phyloP scores from a whole-genome alignment of 2,329 filamentous ascomycete species.

The Pseudogymnoascus pannorum region DNA sequence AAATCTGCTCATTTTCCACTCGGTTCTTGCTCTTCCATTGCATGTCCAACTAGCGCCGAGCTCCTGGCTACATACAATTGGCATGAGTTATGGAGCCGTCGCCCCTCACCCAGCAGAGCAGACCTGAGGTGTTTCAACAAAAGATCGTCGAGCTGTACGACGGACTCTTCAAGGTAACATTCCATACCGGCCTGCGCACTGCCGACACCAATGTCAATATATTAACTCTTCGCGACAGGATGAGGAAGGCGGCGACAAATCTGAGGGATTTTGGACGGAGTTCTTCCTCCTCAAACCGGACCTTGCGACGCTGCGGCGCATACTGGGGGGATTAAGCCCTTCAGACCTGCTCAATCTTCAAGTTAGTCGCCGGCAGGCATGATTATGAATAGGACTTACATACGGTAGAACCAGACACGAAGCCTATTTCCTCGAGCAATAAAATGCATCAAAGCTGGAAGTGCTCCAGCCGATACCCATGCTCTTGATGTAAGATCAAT shows the following conservation, averaged over 20 bases:
- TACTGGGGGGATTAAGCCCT: constrained; percentile 63
- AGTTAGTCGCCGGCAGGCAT: constrained; percentile 39
- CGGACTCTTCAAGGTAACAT: constrained; percentile 64
- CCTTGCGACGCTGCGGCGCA: constrained; percentile 54
- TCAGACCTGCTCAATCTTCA: constrained; percentile 72
- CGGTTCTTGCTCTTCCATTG: background rate
- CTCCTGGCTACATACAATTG: background rate
- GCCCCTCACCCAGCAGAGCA: constrained; percentile 84
- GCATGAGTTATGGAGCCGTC: constrained; percentile 67
- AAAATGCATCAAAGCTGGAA: constrained; percentile 53
- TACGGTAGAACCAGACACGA: constrained; percentile 40
- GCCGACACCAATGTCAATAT: background rate
- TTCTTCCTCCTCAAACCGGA: constrained; percentile 89
- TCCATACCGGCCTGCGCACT: background rate
- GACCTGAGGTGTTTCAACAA: constrained; percentile 84
- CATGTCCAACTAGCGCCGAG: background rate
- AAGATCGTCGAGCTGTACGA: constrained; percentile 92
- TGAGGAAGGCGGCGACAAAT: constrained; percentile 59
- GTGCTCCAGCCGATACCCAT: constrained; percentile 60
- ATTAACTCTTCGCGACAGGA: constrained; percentile 40
- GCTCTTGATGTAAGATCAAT: constrained; percentile 68
- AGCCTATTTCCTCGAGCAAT: constrained; percentile 73
- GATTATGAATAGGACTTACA: constrained; percentile 28
- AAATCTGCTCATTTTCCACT: background rate
- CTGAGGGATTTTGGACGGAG: constrained; percentile 92